Conservation (phyloP, 2,329 filamentous ascomycete species). For the Ilyonectria destructans region DNA sequence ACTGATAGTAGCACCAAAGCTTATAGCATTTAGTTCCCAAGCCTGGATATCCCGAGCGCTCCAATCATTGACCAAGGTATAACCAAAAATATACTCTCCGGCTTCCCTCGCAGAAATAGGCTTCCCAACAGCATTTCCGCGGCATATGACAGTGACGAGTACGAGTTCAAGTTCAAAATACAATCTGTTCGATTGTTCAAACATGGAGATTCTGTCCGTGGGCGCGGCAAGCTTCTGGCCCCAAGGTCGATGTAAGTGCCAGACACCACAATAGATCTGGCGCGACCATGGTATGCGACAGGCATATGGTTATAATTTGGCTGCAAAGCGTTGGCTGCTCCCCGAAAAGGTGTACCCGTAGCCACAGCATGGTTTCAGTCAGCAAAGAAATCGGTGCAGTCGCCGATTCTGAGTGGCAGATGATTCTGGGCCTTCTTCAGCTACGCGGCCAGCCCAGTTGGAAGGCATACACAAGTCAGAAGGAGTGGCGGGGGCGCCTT, state of each 20-base stretch:
- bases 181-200: constrained; percentile 71
- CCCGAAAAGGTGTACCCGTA: constrained; percentile 80
- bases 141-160: constrained; percentile 81
- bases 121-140: constrained; percentile 75
- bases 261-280: constrained; percentile 81
- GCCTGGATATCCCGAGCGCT: constrained; percentile 73
- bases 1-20: constrained; percentile 72
- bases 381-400: constrained; percentile 90
- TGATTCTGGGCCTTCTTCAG: too few relatives aligned
- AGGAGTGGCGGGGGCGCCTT: too few relatives aligned
- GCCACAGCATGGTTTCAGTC: constrained; percentile 82
- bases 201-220: constrained; percentile 64
- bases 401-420: constrained; percentile 82
- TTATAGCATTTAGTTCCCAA: too few relatives aligned
- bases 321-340: constrained; percentile 80
- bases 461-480: too few relatives aligned
- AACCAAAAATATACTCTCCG: constrained; percentile 79
- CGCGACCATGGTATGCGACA: constrained; percentile 85
- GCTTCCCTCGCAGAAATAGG: constrained; percentile 78
- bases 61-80: constrained; percentile 77
- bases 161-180: constrained; percentile 87
- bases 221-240: constrained; percentile 76
- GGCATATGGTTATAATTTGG: constrained; percentile 87
- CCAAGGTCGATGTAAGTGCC: constrained; percentile 82
- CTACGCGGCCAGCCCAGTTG: too few relatives aligned